Percentiles rank a stretch among this genome's conserved stretches.
These are phyloP conservation scores for Sindora glabra DNA, from an alignment of 306 rosid species.

Conservation along the genomic window DNA sequence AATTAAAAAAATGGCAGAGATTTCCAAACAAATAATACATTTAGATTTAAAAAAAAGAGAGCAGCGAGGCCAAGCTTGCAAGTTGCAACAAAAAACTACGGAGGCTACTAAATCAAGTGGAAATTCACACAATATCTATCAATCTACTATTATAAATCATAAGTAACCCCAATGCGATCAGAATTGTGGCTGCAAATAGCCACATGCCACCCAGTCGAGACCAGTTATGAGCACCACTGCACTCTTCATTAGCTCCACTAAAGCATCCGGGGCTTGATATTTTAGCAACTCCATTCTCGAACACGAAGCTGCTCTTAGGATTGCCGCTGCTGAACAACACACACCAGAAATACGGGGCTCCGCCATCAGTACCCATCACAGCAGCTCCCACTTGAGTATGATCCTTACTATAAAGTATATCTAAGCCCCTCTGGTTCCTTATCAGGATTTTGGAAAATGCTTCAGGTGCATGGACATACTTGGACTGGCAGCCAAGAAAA, in stretches of 20 bases:
- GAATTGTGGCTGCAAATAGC: slow-evolving; percentile 33
- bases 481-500: slow-evolving; percentile 80
- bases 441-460: slow-evolving; percentile 74
- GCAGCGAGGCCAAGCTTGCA: slow-evolving; percentile 29
- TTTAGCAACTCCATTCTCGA: slow-evolving; percentile 64
- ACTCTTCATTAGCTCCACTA: slow-evolving; percentile 76
- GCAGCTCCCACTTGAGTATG: slow-evolving; percentile 93
- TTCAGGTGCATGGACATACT: slow-evolving; percentile 49
- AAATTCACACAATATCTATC: slow-evolving; percentile 8
- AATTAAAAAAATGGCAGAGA: slow-evolving; percentile 13
- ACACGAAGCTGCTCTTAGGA: slow-evolving; percentile 47
- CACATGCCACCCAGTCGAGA: slow-evolving; percentile 26
- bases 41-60: slow-evolving; percentile 1
- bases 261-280: slow-evolving; percentile 73
- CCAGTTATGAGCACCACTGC: slow-evolving; percentile 49
- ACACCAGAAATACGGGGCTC: slow-evolving; percentile 90
- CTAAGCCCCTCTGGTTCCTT: slow-evolving; percentile 58
- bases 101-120: slow-evolving; percentile 12
- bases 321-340: slow-evolving; percentile 79
- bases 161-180: slow-evolving; percentile 33
- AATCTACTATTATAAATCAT: slow-evolving; percentile 35
- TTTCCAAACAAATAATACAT: slow-evolving; percentile 13
- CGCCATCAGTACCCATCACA: slow-evolving; percentile 77
- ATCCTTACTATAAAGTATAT: slow-evolving; percentile 58
- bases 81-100: slow-evolving; percentile 13